Conservation (phyloP, 768 basidiomycete species). For the Hygrophorus pudorinus region DNA sequence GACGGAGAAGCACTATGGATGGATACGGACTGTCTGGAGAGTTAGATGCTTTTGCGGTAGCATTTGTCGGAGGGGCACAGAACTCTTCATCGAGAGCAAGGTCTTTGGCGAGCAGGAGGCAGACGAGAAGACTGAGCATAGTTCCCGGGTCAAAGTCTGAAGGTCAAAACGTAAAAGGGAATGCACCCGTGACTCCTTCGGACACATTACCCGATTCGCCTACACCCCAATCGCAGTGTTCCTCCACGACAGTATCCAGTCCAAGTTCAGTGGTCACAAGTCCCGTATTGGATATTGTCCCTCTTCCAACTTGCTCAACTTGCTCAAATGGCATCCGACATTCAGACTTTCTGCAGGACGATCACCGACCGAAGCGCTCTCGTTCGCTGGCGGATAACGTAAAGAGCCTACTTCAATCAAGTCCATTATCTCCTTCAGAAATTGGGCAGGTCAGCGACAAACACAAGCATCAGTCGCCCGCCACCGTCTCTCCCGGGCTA, state of each 20-base stretch:
- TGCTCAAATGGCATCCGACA: background rate
- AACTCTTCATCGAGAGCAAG: constrained; percentile 16
- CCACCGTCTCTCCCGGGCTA: constrained; percentile 15
- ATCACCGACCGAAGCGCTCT: constrained; percentile 7
- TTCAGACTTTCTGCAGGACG: background rate
- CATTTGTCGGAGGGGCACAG: constrained; percentile 7
- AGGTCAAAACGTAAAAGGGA: background rate
- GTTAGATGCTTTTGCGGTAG: constrained; percentile 1
- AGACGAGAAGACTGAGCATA: constrained; percentile 26
- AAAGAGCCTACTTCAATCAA: constrained; percentile 46
- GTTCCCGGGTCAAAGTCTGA: constrained; percentile 21
- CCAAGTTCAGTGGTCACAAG: constrained; percentile 1
- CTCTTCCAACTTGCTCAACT: constrained; percentile 5
- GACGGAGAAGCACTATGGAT: constrained; percentile 41
- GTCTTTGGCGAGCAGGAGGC: constrained; percentile 17
- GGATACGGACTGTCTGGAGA: constrained; percentile 16
- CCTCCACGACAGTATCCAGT: constrained; percentile 17
- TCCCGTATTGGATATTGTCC: constrained; percentile 2
- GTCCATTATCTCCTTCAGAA: constrained; percentile 24
- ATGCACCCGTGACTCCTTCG: background rate
- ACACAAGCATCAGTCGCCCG: constrained; percentile 18
- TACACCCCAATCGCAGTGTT: constrained; percentile 31
- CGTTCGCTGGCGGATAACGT: constrained; percentile 55
- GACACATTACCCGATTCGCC: constrained; percentile 9
- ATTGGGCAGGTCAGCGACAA: background rate